Base-by-base conservation (phyloP, 2,329 filamentous ascomycete genomes). In the Calcarisporium arbuscula region DNA sequence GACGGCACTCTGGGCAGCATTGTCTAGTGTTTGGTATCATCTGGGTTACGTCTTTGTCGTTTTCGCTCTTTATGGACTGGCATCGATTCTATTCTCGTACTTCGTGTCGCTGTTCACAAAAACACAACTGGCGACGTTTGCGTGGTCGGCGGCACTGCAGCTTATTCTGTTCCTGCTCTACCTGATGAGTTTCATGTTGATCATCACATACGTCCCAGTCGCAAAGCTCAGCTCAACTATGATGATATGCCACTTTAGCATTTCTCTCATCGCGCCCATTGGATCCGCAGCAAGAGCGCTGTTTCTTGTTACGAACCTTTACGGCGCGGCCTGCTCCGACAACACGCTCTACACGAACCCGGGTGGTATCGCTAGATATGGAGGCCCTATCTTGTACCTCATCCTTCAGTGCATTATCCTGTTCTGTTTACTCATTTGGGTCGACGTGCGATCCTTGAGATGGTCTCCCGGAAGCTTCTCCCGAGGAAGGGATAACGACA, bases 301-400 rank as follows among this genome's bases (percentile, higher is more conserved):
- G 21, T 84, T 95, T 46, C 62, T 94, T 5, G 70, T 80, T 0
- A 68, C 94, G 32, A 95, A 95, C 52, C 67, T 89, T 3, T 95
- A 95, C 57, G 87, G 84, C 2, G 71, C 85, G 0, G 72, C 86
- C 3, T 95, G 89, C 53, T 69, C 75, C 20, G 79, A 72, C 18
- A 65, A 74, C 15, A 41, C 67, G n/a, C 60, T 88, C 15, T 76
- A 80, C 2, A 64, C 68, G 1, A 81, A 85, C 44, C 85, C 88
- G 0, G 82, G 77, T 6, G 76, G 71, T 5, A 76, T 95, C 20
- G 68, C 71, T 1, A 73, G 82, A 19, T 95, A 88, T 48, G 89
- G 89, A 19, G 85, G 85, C 0, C 86, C 87, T 0, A 90, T 95
- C 23, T 57, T 92, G 0, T 95, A 94, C 54, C 72, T 95, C 2